phyloP scores from a whole-genome alignment of 169 alveolate species.

The Eimeria tenella region DNA sequence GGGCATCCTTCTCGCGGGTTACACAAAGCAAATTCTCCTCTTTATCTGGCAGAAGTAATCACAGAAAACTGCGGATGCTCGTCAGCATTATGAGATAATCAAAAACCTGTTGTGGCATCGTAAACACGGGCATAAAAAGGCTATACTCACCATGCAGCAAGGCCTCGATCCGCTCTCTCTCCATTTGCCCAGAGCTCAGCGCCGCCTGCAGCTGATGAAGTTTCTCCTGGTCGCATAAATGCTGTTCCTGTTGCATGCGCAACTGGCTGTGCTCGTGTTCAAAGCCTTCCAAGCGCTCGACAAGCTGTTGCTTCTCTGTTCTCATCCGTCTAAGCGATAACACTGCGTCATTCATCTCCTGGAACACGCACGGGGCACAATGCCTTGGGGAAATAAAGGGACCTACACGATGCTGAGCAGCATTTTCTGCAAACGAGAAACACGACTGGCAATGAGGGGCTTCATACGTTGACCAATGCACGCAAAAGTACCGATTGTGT shows the following conservation, averaged over 20 bases:
- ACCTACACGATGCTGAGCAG: too few relatives aligned
- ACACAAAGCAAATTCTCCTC: constrained; percentile 54
- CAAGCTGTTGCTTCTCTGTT: constrained; percentile 72
- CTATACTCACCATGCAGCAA: constrained; percentile 36
- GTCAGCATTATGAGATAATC: background rate
- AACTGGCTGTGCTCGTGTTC: constrained; percentile 63
- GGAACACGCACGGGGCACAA: background rate
- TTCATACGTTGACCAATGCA: background rate
- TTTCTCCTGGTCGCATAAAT: background rate
- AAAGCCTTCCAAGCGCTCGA: constrained; percentile 51
- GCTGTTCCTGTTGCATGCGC: constrained; percentile 56
- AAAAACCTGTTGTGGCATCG: background rate
- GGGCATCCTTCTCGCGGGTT: constrained; percentile 59
- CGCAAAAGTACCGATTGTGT: background rate
- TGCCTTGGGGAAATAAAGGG: too few relatives aligned
- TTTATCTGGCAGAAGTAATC: constrained; percentile 38
- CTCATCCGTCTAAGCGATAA: constrained; percentile 58
- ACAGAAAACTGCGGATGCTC: background rate
- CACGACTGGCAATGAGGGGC: too few relatives aligned
- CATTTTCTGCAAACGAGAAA: too few relatives aligned
- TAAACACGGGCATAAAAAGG: background rate
- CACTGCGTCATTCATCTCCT: constrained; percentile 60
- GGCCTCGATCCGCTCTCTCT: constrained; percentile 8
- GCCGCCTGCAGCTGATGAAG: constrained; percentile 13
- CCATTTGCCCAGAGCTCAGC: constrained; percentile 29